A percentile compares a stretch with the other conserved stretches of the same genome.
Conservation (phyloP, 768 basidiomycete species). For the Leccinum boreale region DNA sequence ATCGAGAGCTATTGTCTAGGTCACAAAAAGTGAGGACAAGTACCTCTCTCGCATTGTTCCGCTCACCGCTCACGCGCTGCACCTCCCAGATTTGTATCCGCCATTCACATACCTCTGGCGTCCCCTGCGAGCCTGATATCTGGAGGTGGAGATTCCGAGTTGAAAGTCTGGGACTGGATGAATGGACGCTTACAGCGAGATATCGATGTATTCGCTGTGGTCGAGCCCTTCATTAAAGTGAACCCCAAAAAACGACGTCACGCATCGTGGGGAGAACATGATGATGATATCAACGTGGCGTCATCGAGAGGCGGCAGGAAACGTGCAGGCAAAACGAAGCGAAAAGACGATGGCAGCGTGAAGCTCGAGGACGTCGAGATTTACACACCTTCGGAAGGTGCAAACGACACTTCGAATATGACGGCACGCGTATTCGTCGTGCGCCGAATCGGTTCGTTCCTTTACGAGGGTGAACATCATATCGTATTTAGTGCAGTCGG, state of each 20-base stretch:
- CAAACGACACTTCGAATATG: slow-evolving; percentile 16
- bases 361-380: slow-evolving; percentile 20
- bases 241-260: slow-evolving; percentile 31
- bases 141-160: slow-evolving; percentile 78
- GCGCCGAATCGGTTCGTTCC: slow-evolving; percentile 49
- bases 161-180: slow-evolving; percentile 83
- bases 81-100: slow-evolving; percentile 69
- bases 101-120: slow-evolving; percentile 63
- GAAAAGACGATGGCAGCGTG: slow-evolving; percentile 13
- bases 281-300: slow-evolving; percentile 15
- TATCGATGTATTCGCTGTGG: slow-evolving; percentile 46
- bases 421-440: slow-evolving; percentile 52
- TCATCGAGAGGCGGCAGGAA: slow-evolving; percentile 15
- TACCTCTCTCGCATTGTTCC: background rate
- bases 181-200: slow-evolving; percentile 51
- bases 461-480: slow-evolving; percentile 34
- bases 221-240: slow-evolving; percentile 45
- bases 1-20: slow-evolving; percentile 89
- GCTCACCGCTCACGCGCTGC: background rate
- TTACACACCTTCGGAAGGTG: slow-evolving; percentile 3
- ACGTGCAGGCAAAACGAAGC: slow-evolving; percentile 20
- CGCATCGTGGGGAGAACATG: slow-evolving; percentile 32
- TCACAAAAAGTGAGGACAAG: slow-evolving; percentile 62
- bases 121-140: slow-evolving; percentile 59
- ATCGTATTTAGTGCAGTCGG: slow-evolving; percentile 72